These are phyloP conservation scores for Ustilago xerochloae DNA, from an alignment of 1,284 basidiomycete genomes.

Conservation along the genomic window DNA sequence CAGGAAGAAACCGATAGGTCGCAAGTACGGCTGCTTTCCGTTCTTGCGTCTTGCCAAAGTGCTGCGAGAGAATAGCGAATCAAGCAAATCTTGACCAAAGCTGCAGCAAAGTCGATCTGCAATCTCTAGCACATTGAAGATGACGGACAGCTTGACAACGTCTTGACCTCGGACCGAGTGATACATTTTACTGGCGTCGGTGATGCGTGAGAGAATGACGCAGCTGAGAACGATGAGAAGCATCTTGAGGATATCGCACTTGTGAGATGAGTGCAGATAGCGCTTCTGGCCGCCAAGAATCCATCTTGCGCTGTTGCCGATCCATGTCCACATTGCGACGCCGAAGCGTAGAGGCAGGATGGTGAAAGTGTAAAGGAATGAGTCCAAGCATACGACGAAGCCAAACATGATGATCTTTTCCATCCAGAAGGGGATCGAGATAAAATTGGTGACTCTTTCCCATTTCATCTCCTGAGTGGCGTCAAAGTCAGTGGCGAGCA, in stretches of 20 bases:
- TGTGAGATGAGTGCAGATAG: constrained; percentile 75
- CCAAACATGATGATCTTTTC: constrained; percentile 97
- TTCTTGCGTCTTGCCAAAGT: constrained; percentile 77
- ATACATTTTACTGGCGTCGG: constrained; percentile 98
- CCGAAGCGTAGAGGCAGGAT: constrained; percentile 86
- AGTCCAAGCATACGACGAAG: constrained; percentile 92
- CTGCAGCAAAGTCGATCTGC: constrained; percentile 93
- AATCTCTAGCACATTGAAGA: constrained; percentile 90
- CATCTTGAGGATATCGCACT: constrained; percentile 86
- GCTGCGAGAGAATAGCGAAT: constrained; percentile 92
- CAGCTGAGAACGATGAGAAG: constrained; percentile 82
- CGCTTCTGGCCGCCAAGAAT: constrained; percentile 44
- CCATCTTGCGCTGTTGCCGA: constrained; percentile 51
- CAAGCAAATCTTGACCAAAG: constrained; percentile 96
- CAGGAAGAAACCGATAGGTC: constrained; percentile 85
- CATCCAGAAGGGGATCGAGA: constrained; percentile 89
- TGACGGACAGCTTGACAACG: constrained; percentile 91
- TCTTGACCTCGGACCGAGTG: constrained; percentile 95
- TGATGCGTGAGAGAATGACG: constrained; percentile 80
- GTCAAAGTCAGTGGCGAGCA: constrained; percentile 89
- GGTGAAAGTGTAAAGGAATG: constrained; percentile 97
- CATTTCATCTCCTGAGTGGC: constrained; percentile 92
- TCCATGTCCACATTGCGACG: constrained; percentile 60
- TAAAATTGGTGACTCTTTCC: constrained; percentile 97
- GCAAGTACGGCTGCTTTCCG: constrained; percentile 72